Evolutionary conservation across 2,329 filamentous ascomycete genomes (phyloP).

Genomic region (Fusarium hainanense): DNA sequence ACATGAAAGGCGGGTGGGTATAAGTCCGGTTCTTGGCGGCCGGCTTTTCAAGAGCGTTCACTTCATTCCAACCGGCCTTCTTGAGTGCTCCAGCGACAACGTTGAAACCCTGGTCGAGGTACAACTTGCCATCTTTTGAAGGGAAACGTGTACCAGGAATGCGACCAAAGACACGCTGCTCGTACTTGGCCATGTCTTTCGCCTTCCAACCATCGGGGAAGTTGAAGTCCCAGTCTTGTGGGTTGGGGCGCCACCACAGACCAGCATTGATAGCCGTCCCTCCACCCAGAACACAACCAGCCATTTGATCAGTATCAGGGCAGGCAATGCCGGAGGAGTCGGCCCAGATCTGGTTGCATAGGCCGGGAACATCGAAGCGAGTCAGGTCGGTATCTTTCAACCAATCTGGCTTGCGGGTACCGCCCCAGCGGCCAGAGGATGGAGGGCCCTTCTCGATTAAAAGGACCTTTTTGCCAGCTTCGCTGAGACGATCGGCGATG

Average conservation of each 20-base stretch:
- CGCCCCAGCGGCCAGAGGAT: constrained; percentile 12
- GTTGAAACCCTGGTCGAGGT: constrained; percentile 16
- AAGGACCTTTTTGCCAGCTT: constrained; percentile 13
- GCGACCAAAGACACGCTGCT: constrained; percentile 9
- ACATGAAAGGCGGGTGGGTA: constrained; percentile 8
- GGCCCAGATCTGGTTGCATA: constrained; percentile 9
- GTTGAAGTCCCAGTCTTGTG: constrained; percentile 10
- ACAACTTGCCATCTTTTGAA: constrained; percentile 9
- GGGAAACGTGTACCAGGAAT: constrained; percentile 13
- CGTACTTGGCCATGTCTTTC: constrained; percentile 10
- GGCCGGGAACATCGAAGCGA: constrained; percentile 13
- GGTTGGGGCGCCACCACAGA: constrained; percentile 20
- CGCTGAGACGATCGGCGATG: constrained; percentile 11
- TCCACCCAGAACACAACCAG: constrained; percentile 15
- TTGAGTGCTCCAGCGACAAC: constrained; percentile 6
- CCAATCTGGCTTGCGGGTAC: constrained; percentile 17
- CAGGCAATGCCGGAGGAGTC: constrained; percentile 15
- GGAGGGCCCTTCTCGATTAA: constrained; percentile 14
- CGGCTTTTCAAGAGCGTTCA: constrained; percentile 1
- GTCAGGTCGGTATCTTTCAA: constrained; percentile 1
- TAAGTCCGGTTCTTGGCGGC: constrained; percentile 1
- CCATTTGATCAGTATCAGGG: constrained; percentile 13
- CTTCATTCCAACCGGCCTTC: constrained; percentile 5
- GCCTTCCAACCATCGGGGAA: constrained; percentile 22
- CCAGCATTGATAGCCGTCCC: constrained; percentile 15